Conservation (phyloP, 345 rosid genomes). For the Toxicodendron radicans region DNA sequence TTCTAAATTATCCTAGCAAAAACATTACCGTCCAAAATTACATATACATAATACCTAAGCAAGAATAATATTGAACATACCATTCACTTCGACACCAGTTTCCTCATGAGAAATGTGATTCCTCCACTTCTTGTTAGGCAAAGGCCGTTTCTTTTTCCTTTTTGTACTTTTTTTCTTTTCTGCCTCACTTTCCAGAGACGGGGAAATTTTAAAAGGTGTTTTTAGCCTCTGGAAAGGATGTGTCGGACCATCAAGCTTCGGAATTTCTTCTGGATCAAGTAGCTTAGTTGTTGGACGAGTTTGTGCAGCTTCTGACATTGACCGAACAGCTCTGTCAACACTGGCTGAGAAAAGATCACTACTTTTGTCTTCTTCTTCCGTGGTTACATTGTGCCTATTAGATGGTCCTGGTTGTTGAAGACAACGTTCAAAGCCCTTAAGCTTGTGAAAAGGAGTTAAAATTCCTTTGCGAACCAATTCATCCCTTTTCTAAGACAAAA, state of each 20-base stretch:
- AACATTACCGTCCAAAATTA: too few relatives aligned
- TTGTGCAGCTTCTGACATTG: conserved; percentile 67
- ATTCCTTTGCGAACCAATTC: conserved; percentile 90
- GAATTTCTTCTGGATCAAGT: conserved; percentile 69
- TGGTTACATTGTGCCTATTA: conserved; percentile 30
- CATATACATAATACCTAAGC: conserved; percentile 14
- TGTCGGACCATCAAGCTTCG: conserved; percentile 81
- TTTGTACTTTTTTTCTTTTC: conserved; percentile 41
- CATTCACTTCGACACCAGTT: conserved; percentile 42
- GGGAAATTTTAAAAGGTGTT: conserved; percentile 43
- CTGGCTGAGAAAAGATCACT: conserved; percentile 48
- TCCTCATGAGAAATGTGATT: conserved; percentile 65
- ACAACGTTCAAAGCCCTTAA: conserved; percentile 85
- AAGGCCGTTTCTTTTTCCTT: conserved; percentile 70
- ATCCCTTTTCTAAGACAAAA: conserved; percentile 88
- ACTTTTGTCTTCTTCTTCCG: conserved; percentile 46
- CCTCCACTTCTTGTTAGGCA: conserved; percentile 88
- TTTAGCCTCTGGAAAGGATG: conserved; percentile 75
- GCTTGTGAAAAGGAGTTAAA: conserved; percentile 93
- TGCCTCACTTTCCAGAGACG: conserved; percentile 44
- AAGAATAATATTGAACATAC: conserved; percentile 41
- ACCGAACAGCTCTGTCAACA: conserved; percentile 59
- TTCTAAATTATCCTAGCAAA: neutral
- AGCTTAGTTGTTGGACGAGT: conserved; percentile 85
- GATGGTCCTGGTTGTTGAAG: conserved; percentile 70